Conservation (phyloP, 1,284 basidiomycete genomes). For the Pseudomicrostroma phylloplanum region DNA sequence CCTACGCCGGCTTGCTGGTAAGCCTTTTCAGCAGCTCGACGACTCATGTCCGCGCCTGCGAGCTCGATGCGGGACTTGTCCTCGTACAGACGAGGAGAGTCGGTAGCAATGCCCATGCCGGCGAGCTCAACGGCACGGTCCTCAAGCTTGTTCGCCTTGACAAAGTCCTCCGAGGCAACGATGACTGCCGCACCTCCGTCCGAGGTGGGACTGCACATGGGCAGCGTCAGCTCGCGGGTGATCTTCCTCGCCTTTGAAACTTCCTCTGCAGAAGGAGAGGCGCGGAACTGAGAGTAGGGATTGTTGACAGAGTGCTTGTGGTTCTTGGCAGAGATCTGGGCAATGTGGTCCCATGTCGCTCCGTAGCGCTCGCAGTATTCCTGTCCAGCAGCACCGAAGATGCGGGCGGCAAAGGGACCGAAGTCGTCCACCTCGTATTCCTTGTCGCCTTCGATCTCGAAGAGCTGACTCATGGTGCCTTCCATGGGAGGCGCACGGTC, state of each 20-base stretch:
- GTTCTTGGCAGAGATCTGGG: conserved; percentile 71
- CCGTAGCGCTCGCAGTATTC: conserved; percentile 74
- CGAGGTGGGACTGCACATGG: conserved; percentile 77
- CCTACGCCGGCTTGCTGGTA: conserved; percentile 68
- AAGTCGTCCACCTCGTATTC: conserved; percentile 59
- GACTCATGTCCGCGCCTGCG: conserved; percentile 60
- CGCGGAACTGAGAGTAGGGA: conserved; percentile 74
- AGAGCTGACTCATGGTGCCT: conserved; percentile 54
- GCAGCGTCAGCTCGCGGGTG: conserved; percentile 69
- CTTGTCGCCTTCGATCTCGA: conserved; percentile 58
- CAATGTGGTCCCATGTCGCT: conserved; percentile 64
- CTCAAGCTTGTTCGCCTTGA: conserved; percentile 66
- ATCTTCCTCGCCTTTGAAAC: conserved; percentile 53
- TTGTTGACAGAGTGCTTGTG: conserved; percentile 75
- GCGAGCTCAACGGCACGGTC: conserved; percentile 71
- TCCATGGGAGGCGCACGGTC: conserved; percentile 63
- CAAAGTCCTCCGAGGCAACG: conserved; percentile 73
- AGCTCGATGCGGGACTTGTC: conserved; percentile 42
- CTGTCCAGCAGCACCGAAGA: conserved; percentile 71
- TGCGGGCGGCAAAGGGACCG: conserved; percentile 65
- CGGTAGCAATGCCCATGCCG: conserved; percentile 41
- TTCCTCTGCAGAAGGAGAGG: conserved; percentile 24
- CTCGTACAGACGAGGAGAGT: conserved; percentile 38
- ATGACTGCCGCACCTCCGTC: conserved; percentile 55
- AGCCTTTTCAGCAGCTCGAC: conserved; percentile 64